A percentile compares a stretch with the other conserved stretches of the same genome.
Conservation (phyloP, 306 rosid genomes). For the Benincasa hispida region DNA sequence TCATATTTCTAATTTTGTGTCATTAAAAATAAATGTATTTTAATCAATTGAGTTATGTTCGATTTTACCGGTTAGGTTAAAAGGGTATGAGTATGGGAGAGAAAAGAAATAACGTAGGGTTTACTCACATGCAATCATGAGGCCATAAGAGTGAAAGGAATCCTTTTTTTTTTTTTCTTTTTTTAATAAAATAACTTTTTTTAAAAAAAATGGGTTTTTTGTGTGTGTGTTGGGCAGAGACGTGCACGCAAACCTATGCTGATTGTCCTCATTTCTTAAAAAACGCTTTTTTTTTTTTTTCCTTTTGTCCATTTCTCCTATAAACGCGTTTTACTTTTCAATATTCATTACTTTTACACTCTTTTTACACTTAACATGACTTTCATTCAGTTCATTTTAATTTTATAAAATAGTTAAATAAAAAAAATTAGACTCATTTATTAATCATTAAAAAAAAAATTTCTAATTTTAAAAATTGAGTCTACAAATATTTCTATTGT, state of each 20-base stretch:
- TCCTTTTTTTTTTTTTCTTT: neutral
- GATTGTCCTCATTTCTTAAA: neutral
- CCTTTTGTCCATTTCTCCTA: neutral
- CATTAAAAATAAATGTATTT: no score
- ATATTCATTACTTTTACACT: neutral
- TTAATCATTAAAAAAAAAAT: no score
- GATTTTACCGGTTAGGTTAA: no score
- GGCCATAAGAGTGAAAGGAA: slow-evolving; percentile 1
- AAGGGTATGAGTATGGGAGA: neutral
- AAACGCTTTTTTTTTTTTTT: neutral
- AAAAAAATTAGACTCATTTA: no score
- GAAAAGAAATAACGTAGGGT: neutral
- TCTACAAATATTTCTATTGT: no score
- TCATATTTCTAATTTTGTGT: no score
- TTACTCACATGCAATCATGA: neutral
- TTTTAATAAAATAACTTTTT: neutral
- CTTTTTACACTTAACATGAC: neutral
- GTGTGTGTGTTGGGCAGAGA: neutral
- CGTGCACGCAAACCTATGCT: slow-evolving; percentile 7
- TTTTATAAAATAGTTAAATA: no score
- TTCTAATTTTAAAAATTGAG: no score
- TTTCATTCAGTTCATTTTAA: no score
- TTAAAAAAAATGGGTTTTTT: neutral
- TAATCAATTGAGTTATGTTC: no score
- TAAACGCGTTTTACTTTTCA: neutral